Percentiles rank a stretch among this genome's conserved stretches.
phyloP scores from a whole-genome alignment of 805 yeast species.

The Metschnikowia bowlesiae region DNA sequence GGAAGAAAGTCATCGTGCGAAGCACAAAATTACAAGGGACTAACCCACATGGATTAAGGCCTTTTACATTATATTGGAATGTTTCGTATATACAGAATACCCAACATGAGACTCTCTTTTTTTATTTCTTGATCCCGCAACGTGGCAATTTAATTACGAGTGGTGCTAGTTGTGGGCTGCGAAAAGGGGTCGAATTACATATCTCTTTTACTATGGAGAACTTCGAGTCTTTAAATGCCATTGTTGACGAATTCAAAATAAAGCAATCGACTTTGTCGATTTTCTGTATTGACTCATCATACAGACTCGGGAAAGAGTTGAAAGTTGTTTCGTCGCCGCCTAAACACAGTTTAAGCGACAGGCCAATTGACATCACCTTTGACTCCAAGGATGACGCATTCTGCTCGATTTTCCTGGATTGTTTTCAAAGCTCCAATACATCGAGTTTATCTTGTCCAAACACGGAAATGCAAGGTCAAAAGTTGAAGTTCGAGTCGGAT shows the following conservation, averaged over 20 bases:
- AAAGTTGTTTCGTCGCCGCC: slow-evolving; percentile 1
- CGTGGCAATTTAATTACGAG: background rate
- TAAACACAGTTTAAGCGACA: background rate
- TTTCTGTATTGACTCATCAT: slow-evolving; percentile 13
- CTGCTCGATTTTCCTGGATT: slow-evolving; percentile 16
- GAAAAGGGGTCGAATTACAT: background rate
- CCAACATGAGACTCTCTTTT: background rate
- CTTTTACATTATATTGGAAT: too few species aligned
- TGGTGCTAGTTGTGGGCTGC: background rate
- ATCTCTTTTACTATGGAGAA: slow-evolving; percentile 16
- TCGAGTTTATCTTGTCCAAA: background rate
- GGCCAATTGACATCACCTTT: slow-evolving; percentile 6
- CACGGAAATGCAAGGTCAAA: background rate
- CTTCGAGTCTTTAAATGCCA: slow-evolving; percentile 18
- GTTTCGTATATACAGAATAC: too few species aligned
- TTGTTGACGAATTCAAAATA: slow-evolving; percentile 17
- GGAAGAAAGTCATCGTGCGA: slow-evolving; percentile 1
- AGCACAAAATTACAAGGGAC: background rate
- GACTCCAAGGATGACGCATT: slow-evolving; percentile 13
- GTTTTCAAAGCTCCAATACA: background rate
- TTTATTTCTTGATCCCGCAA: background rate
- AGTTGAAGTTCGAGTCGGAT: slow-evolving; percentile 14
- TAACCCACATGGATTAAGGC: too few species aligned
- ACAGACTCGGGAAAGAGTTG: slow-evolving; percentile 5
- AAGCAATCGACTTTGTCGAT: slow-evolving; percentile 13